These are phyloP conservation scores for Eurotiales sp. DNA, from an alignment of 2,329 filamentous ascomycete genomes.

Conservation along the genomic window DNA sequence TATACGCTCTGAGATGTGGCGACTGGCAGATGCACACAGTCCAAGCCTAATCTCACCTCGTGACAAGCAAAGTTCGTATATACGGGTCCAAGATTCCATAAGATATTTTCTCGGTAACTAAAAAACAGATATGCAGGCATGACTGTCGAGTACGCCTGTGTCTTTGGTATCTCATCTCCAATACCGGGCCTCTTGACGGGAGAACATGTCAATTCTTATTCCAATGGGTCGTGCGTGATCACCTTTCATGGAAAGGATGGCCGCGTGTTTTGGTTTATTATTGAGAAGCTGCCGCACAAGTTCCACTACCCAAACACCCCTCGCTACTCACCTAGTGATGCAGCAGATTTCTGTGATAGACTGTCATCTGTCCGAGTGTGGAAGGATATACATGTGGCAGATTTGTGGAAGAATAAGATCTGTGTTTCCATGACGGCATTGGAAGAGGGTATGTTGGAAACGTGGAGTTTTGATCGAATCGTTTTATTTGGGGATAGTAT, in stretches of 20 bases:
- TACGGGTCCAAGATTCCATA: not conserved
- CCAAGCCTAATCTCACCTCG: conserved; percentile 1
- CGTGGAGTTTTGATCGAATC: conserved; percentile 24
- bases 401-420: conserved; percentile 23
- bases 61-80: not conserved
- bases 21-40: conserved; percentile 11
- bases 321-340: conserved; percentile 22
- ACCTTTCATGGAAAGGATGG: conserved; percentile 21
- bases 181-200: conserved; percentile 16
- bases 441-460: conserved; percentile 24
- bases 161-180: conserved; percentile 27
- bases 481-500: conserved; percentile 26
- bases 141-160: conserved; percentile 25
- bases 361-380: conserved; percentile 17
- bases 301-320: conserved; percentile 21
- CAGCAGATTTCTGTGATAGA: conserved; percentile 10
- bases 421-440: conserved; percentile 20
- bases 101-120: not conserved
- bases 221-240: conserved; percentile 18
- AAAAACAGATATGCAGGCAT: conserved; percentile 1
- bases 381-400: conserved; percentile 18
- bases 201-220: conserved; percentile 20
- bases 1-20: conserved; percentile 34
- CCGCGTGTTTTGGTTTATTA: conserved; percentile 26
- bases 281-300: conserved; percentile 22